A percentile compares a stretch with the other conserved stretches of the same genome.
Evolutionary conservation across 78 protist genomes (phyloP).

Genomic region (Cavenderia fasciculata): DNA sequence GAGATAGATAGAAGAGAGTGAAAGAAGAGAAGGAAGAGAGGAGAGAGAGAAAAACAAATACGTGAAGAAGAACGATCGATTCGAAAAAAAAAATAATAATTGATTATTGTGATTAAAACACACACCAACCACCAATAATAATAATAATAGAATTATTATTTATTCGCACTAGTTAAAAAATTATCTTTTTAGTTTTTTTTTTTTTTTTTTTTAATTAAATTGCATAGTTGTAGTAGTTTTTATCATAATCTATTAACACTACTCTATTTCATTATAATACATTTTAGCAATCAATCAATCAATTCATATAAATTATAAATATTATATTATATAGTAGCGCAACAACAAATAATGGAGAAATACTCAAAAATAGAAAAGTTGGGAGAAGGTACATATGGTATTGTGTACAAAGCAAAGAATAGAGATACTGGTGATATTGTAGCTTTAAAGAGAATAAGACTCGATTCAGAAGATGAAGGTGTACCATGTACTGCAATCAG

Average conservation of each 20-base stretch:
- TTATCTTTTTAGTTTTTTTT: neutral
- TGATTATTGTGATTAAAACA: neutral
- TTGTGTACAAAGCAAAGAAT: conserved; percentile 92
- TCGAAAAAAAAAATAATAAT: neutral
- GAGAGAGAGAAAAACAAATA: neutral
- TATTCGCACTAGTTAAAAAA: neutral
- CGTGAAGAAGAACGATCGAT: neutral
- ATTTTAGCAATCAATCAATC: neutral
- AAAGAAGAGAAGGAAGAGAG: neutral
- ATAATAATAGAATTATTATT: neutral
- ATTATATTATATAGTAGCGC: neutral
- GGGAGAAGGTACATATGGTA: conserved; percentile 92
- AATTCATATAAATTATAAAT: neutral
- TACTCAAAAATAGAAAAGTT: conserved; percentile 86
- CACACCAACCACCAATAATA: neutral
- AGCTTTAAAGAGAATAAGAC: conserved; percentile 90
- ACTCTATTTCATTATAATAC: neutral
- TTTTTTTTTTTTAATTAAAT: neutral
- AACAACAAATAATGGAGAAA: conserved; percentile 82
- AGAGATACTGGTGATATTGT: conserved; percentile 86
- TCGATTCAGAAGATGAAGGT: conserved; percentile 96
- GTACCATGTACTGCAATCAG: conserved; percentile 99
- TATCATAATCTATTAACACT: neutral
- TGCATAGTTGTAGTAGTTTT: neutral
- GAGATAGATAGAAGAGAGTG: neutral